phyloP scores from a whole-genome alignment of 106 monocot genomes.

The Narthecium ossifragum region DNA sequence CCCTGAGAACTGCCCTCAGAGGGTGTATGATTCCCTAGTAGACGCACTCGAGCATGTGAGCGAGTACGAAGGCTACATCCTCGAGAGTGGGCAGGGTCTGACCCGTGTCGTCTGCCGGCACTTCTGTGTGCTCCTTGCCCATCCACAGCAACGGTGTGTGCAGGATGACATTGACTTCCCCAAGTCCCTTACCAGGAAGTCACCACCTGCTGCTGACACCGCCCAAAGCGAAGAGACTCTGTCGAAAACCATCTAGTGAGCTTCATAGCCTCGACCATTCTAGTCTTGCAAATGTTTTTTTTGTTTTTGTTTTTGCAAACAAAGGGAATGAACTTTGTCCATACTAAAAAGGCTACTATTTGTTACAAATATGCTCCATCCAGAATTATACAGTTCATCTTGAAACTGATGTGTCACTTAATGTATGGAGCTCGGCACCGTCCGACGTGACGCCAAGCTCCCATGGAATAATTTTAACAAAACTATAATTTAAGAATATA shows the following conservation, averaged over 20 bases:
- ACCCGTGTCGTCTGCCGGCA: slow-evolving; percentile 49
- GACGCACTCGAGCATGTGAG: slow-evolving; percentile 82
- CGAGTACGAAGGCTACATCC: slow-evolving; percentile 81
- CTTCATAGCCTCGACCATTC: too few relatives aligned
- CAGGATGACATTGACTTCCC: slow-evolving; percentile 87
- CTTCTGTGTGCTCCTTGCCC: slow-evolving; percentile 56
- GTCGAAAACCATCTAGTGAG: slow-evolving; percentile 21
- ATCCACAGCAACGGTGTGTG: slow-evolving; percentile 73
- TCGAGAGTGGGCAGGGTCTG: slow-evolving; percentile 70
- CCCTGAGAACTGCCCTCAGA: slow-evolving; percentile 87
- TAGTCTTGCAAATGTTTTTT: too few relatives aligned
- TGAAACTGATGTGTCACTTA: too few relatives aligned
- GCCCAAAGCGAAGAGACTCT: slow-evolving; percentile 22
- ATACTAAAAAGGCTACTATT: too few relatives aligned
- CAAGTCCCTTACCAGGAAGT: slow-evolving; percentile 46
- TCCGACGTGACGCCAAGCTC: too few relatives aligned
- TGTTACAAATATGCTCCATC: too few relatives aligned
- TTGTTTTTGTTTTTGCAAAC: too few relatives aligned
- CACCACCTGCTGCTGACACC: slow-evolving; percentile 12
- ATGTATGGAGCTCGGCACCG: too few relatives aligned
- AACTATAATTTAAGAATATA: too few relatives aligned
- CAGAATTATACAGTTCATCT: too few relatives aligned
- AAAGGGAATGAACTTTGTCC: too few relatives aligned
- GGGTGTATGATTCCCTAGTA: slow-evolving; percentile 70
- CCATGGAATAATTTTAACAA: too few relatives aligned